Evolutionary conservation across 257 asterid species (phyloP), one percentile per base, ranked within the genome.

Genomic region (Fraxinus americana): DNA sequence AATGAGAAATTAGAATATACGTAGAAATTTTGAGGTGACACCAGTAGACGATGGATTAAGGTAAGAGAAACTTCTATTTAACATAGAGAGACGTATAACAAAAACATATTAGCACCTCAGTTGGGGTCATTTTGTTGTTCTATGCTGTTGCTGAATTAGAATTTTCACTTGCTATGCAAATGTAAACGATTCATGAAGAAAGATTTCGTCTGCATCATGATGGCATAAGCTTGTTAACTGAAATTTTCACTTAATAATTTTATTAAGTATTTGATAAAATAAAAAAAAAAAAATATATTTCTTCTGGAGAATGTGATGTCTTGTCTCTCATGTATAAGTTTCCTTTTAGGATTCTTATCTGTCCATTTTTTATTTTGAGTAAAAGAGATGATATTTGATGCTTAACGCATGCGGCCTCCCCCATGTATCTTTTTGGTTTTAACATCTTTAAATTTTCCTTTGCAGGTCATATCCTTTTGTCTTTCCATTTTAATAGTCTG

Each of bases 391-490:
- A 45, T 45, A 43, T 17, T 11, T 43, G 17, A 43, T 43, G 17
- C 52, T 43, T 13, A 2, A 43, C 1, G 2, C 52, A 43, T 17
- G 4, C 0, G 4, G 48, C 48, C 48, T 21, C 1, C 0, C 27
- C 14, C 13, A 2, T 21, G 32, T n/a, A 59, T 59, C 14, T n/a
- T 59, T 59, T n/a, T 23, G 8, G 30, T 59, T 52, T 41, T 25
- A 4, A 35, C 3, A 67, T n/a, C 25, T 66, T 17, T 13, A 12
- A 19, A 35, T 29, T 73, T 8, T 63, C 75, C 35, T 52, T 83
- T 86, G 86, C 98, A 94, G 98, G 98, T 92, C 97, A 94, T 92
- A 94, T 94, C 98, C 98, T 94, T 91, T 83, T 32, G 48, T 70
- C 57, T 76, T 41, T 73, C 27, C 57, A 17, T 67, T 73, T 76